Percentiles rank a stretch among this genome's conserved stretches.
Conservation (phyloP, 176 grass and related monocot genomes). For the Phragmites australis region DNA sequence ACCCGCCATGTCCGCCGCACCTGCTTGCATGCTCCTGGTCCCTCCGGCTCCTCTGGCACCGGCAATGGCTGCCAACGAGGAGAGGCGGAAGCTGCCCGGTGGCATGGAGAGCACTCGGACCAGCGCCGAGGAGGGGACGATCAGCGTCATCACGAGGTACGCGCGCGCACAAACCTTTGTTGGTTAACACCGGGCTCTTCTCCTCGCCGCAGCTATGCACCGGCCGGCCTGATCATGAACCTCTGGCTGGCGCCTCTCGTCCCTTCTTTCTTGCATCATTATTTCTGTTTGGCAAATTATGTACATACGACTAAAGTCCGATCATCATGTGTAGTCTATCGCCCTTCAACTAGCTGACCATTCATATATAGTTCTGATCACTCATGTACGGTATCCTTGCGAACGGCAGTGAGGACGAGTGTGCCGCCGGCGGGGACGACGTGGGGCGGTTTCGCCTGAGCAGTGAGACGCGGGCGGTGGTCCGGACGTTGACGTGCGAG, state of each 20-base stretch:
- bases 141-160: background rate
- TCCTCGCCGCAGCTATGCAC: no score
- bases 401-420: background rate
- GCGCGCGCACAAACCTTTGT: background rate
- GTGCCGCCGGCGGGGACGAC: background rate
- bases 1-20: constrained; percentile 3
- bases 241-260: no score
- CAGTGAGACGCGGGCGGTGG: constrained; percentile 35
- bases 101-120: background rate
- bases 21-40: no score
- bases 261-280: no score
- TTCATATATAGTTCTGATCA: background rate
- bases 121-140: background rate
- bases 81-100: background rate
- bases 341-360: no score
- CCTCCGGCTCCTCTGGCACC: no score
- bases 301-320: no score
- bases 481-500: constrained; percentile 29
- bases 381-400: background rate
- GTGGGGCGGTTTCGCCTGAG: no score
- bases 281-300: no score
- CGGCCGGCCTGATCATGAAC: background rate
- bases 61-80: background rate
- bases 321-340: no score
- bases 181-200: no score